Evolutionary conservation across 208 protist genomes (phyloP).

Genomic region (Crithidia expoeki): DNA sequence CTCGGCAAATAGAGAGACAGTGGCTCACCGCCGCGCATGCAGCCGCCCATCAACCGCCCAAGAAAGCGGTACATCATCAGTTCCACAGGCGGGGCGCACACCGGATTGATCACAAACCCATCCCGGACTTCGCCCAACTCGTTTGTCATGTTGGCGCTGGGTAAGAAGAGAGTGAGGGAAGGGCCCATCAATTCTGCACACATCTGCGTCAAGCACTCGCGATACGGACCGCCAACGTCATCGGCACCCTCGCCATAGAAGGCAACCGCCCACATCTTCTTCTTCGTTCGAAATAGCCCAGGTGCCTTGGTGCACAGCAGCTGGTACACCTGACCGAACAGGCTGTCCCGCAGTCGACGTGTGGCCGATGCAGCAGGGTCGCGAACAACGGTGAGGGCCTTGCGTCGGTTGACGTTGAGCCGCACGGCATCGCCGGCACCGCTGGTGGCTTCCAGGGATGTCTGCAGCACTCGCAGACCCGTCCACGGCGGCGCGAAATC

Average conservation of each 20-base stretch:
- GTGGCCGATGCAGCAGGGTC: conserved; percentile 39
- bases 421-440: conserved; percentile 61
- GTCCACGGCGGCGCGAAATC: conserved; percentile 43
- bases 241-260: conserved; percentile 93
- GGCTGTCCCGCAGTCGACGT: conserved; percentile 61
- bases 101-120: conserved; percentile 76
- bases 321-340: conserved; percentile 90
- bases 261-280: conserved; percentile 85
- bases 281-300: conserved; percentile 73
- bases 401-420: conserved; percentile 85
- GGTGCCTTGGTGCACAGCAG: conserved; percentile 63
- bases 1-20: conserved; percentile 92
- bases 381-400: conserved; percentile 68
- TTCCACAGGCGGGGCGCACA: conserved; percentile 40
- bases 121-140: conserved; percentile 85
- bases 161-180: conserved; percentile 84
- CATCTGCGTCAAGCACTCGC: conserved; percentile 91
- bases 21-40: conserved; percentile 90
- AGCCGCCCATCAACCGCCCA: conserved; percentile 94
- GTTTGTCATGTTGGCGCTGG: conserved; percentile 73
- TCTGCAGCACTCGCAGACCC: conserved; percentile 45
- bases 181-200: conserved; percentile 90
- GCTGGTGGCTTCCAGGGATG: conserved; percentile 53
- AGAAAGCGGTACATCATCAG: conserved; percentile 91
- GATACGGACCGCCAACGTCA: conserved; percentile 93